Base-by-base conservation (phyloP, 139 green algal genomes). In the Microglena sp. region DNA sequence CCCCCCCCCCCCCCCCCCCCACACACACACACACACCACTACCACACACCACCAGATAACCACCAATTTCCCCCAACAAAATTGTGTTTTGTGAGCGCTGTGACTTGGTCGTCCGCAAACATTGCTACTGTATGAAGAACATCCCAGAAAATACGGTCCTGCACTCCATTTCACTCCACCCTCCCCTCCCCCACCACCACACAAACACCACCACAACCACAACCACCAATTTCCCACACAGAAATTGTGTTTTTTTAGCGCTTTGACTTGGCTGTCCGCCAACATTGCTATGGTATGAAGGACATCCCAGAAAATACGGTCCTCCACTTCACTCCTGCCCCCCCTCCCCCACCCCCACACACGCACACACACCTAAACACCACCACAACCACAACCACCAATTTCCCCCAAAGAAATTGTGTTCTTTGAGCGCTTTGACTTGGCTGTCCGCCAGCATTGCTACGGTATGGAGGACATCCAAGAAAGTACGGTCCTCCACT, bases 31-130 rank as follows among this genome's bases (percentile, higher is more conserved):
- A n/a, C n/a, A n/a, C n/a, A n/a, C n/a, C n/a, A n/a, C n/a, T n/a
- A n/a, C n/a, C n/a, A n/a, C n/a, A n/a, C n/a, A n/a, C n/a, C n/a
- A n/a, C n/a, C n/a, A n/a, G n/a, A n/a, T n/a, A n/a, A n/a, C n/a
- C 76, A 24, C 88, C 72, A 27, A 77, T 82, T 31, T 60, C 80
- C 5, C 81, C 83, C 59, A 96, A 95, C 65, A 46, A 86, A 45
- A 97, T 96, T 34, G 69, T 97, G 30, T 94, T 92, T 59, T 97
- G 90, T 69, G 90, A 96, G 73, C 86, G 87, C 46, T 97, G 90
- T 69, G 89, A 96, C 62, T 58, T 97, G 32, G 81, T 82, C 0
- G 90, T 97, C 66, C 90, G 96, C 79, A 90, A 96, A 77, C 54
- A 58, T 28, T 95, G 89, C 79, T 94, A 94, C 73, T 77, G 78